Evolutionary conservation across 177 flowering plant species (phyloP).

Genomic region (Vitis hybrid): DNA sequence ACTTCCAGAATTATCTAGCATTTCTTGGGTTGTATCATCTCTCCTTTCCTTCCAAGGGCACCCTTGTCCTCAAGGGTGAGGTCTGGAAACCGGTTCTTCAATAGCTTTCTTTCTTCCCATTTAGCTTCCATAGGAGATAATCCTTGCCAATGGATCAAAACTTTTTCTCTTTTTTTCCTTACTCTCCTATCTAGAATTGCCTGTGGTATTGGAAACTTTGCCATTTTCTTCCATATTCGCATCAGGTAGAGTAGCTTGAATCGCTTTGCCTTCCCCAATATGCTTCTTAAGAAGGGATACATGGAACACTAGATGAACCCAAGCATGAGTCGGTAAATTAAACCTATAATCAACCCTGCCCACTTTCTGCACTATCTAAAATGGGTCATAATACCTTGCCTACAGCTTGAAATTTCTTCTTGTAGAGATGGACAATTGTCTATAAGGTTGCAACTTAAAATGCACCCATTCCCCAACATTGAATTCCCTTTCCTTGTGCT

Average conservation of each 20-base stretch:
- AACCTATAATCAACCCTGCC: neutral
- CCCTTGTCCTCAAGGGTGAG: constrained; percentile 15
- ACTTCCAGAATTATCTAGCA: no score
- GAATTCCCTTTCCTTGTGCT: neutral
- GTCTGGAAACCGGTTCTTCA: neutral
- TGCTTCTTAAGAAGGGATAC: constrained; percentile 1
- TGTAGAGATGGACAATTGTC: neutral
- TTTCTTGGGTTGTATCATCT: no score
- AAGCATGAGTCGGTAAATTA: neutral
- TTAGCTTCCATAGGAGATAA: constrained; percentile 6
- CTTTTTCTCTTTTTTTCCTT: neutral
- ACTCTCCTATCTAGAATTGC: neutral
- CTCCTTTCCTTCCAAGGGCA: neutral
- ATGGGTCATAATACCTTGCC: constrained; percentile 7
- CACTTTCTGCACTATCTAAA: neutral
- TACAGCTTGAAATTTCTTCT: neutral
- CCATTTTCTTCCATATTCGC: no score
- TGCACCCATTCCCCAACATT: constrained; percentile 3
- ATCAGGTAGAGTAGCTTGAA: neutral
- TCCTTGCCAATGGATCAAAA: constrained; percentile 3
- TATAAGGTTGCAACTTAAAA: constrained; percentile 6
- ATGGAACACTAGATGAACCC: constrained; percentile 8
- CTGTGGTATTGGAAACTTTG: neutral
- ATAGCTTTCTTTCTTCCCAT: constrained; percentile 2
- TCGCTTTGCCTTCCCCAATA: neutral